Evolutionary conservation across 495 filamentous ascomycete species (phyloP).

Genomic region (Neurospora sp.): DNA sequence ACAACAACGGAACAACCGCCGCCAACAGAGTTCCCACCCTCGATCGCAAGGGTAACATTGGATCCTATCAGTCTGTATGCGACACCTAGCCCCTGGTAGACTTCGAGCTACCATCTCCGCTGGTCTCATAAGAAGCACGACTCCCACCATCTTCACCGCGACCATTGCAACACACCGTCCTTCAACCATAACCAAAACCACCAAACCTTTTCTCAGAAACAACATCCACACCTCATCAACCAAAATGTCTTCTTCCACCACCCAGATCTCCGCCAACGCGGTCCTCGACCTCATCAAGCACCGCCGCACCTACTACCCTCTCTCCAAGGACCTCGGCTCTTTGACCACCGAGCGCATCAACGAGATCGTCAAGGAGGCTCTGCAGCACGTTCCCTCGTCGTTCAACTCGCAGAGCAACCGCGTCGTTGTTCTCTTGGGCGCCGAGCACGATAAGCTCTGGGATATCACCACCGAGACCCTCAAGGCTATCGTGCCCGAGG

Average conservation of each 20-base stretch:
- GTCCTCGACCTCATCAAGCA: conserved; percentile 44
- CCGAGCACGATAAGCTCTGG: conserved; percentile 58
- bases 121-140: not conserved
- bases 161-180: not conserved
- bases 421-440: conserved; percentile 49
- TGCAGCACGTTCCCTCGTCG: conserved; percentile 46
- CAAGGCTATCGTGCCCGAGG: conserved; percentile 47
- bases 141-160: not conserved
- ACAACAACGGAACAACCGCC: not conserved
- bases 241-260: conserved; percentile 15
- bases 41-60: not conserved
- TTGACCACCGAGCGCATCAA: conserved; percentile 43
- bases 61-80: not conserved
- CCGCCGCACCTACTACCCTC: conserved; percentile 50
- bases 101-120: conserved; percentile 4
- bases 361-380: conserved; percentile 42
- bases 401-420: conserved; percentile 62
- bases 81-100: not conserved
- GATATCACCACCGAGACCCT: conserved; percentile 43
- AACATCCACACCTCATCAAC: conserved; percentile 3
- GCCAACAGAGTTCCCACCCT: not conserved
- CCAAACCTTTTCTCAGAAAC: conserved; percentile 9
- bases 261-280: conserved; percentile 18
- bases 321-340: conserved; percentile 40
- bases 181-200: conserved; percentile 2